Conservation (phyloP, 371 early-diverging fungal genomes). For the Thermomucor indicae-seudaticae region DNA sequence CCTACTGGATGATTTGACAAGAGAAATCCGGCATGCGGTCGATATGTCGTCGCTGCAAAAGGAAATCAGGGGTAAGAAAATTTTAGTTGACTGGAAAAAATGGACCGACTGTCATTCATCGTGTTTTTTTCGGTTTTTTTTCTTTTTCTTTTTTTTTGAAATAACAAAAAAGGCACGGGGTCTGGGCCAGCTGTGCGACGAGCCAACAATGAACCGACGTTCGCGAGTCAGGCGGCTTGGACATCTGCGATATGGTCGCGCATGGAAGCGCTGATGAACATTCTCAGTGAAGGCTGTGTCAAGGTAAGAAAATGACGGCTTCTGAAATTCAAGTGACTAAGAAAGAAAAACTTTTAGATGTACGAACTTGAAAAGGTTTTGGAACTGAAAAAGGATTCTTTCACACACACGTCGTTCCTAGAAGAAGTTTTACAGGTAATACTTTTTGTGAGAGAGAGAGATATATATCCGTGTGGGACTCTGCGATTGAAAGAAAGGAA, state of each 20-base stretch:
- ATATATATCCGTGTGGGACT: not conserved
- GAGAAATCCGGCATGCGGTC: slow-evolving; percentile 56
- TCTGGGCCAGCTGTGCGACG: slow-evolving; percentile 42
- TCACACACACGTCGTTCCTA: slow-evolving; percentile 61
- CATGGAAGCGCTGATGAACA: slow-evolving; percentile 70
- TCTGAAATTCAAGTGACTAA: no score
- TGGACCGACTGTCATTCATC: no score
- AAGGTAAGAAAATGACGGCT: no score
- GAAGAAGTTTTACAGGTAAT: slow-evolving; percentile 50
- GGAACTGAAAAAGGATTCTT: slow-evolving; percentile 63
- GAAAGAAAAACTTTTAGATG: no score
- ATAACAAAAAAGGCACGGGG: slow-evolving; percentile 1
- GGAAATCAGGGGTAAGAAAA: slow-evolving; percentile 54
- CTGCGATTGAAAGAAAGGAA: no score
- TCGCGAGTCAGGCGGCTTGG: slow-evolving; percentile 48
- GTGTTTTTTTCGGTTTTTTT: no score
- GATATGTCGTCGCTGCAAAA: slow-evolving; percentile 62
- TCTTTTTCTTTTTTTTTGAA: not conserved
- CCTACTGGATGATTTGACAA: slow-evolving; percentile 45
- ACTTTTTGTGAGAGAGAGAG: not conserved
- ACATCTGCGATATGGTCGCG: slow-evolving; percentile 61
- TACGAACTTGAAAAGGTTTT: slow-evolving; percentile 71
- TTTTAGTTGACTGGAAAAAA: no score
- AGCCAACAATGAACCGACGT: slow-evolving; percentile 46
- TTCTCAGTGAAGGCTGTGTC: slow-evolving; percentile 63